Base-by-base conservation (phyloP, 495 filamentous ascomycete genomes). In the Trypethelium eluteriae region DNA sequence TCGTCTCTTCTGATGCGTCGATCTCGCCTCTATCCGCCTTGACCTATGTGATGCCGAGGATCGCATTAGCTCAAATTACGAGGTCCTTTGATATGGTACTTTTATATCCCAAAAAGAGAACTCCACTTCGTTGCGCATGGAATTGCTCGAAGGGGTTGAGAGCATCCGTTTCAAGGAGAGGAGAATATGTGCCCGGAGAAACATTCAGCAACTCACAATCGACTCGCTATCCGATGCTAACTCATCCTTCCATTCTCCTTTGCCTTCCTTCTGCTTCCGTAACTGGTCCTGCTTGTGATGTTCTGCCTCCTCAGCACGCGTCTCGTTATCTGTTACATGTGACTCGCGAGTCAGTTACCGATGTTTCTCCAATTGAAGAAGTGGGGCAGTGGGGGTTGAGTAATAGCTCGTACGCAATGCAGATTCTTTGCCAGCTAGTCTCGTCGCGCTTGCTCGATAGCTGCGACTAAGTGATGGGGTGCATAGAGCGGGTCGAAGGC, bases 221-320 rank as follows among this genome's bases (percentile, higher is more conserved):
- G 87, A 86, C 81, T 96, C 92, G 71, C 87, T 91, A 74, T 90
- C 84, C 67, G 85, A 89, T 4, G 90, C 89, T 64, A 96, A 76
- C 73, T 90, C 87, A 25, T 86, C 79, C 76, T 89, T 89, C 92
- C 92, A 96, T 70, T 91, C 83, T 12, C 80, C 89, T 76, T 88
- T 86, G 32, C 92, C 92, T 12, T 85, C 79, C 78, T 89, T 89
- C 63, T 85, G 81, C 79, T 87, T 86, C 72, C 81, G 76, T 64
- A 96, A 68, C 44, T 83, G 82, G 62, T 91, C 85, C 59, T 90
- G 77, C 79, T 95, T 96, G 71, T 93, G 82, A 61, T 81, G 73
- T 71, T 93, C 90, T 66, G 85, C 83, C 70, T 84, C 73, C 59
- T 74, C 69, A 2, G 68, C 63, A 11, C 74, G 72, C 9, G 47